Conservation (phyloP, 2,329 filamentous ascomycete genomes). For the Talaromyces pinophilus region DNA sequence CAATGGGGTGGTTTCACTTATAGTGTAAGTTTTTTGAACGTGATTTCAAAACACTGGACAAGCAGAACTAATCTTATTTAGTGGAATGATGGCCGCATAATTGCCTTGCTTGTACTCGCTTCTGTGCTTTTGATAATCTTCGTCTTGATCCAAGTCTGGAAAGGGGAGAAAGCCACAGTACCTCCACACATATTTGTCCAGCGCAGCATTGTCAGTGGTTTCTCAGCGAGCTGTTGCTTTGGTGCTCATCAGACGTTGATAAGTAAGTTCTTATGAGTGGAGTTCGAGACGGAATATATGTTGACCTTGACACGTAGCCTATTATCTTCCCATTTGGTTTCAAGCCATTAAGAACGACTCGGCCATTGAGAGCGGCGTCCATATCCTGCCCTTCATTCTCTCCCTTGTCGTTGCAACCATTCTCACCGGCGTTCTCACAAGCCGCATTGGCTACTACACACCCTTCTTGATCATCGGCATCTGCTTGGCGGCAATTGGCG, state of each 20-base stretch:
- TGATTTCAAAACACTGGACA: not conserved
- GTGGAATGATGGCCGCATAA: constrained; percentile 49
- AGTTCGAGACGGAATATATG: too few species aligned
- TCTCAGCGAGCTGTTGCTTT: not conserved
- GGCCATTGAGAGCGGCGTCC: constrained; percentile 41
- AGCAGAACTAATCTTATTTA: constrained; percentile 26
- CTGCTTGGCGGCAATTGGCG: constrained; percentile 31
- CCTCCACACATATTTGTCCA: constrained; percentile 48
- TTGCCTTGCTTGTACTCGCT: constrained; percentile 54
- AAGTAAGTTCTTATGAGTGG: not conserved
- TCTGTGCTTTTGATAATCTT: constrained; percentile 50
- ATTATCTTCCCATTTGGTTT: constrained; percentile 31
- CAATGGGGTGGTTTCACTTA: constrained; percentile 41
- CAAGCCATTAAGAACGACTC: constrained; percentile 33
- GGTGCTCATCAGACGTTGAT: not conserved
- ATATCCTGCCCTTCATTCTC: constrained; percentile 46
- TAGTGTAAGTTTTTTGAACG: constrained; percentile 4
- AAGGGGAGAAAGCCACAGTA: constrained; percentile 44
- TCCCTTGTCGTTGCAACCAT: constrained; percentile 33
- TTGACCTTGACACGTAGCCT: constrained; percentile 26
- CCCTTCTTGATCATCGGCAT: constrained; percentile 33
- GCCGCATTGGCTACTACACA: constrained; percentile 30
- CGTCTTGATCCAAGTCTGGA: constrained; percentile 33
- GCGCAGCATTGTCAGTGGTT: constrained; percentile 38
- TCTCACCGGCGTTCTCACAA: constrained; percentile 31